phyloP scores from a whole-genome alignment of 768 basidiomycete genomes.

The Mycena indigotica region DNA sequence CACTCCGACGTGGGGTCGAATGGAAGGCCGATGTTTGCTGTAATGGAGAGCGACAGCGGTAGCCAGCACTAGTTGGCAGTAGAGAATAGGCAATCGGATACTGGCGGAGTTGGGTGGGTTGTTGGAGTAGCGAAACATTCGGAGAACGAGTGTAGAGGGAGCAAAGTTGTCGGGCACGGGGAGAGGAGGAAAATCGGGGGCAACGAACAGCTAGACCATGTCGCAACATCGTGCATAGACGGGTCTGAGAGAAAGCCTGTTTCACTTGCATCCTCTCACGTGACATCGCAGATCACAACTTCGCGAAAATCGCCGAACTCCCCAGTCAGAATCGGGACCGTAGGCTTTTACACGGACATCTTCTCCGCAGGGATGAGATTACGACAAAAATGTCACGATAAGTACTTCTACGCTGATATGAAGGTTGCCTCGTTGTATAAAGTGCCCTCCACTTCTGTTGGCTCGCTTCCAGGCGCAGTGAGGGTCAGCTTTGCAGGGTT shows the following conservation, averaged over 20 bases:
- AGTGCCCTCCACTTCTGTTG: conserved; percentile 60
- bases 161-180: conserved; percentile 17
- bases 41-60: not conserved
- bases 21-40: conserved; percentile 38
- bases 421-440: conserved; percentile 92
- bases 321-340: not conserved
- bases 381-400: conserved; percentile 1
- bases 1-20: conserved; percentile 37
- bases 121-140: not conserved
- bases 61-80: conserved; percentile 17
- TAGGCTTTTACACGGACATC: not conserved
- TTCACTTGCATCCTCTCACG: not conserved
- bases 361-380: conserved; percentile 11
- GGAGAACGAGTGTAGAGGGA: conserved; percentile 15
- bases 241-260: not conserved
- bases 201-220: conserved; percentile 39
- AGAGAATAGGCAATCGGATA: conserved; percentile 17
- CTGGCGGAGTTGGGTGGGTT: conserved; percentile 11
- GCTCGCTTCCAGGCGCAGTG: conserved; percentile 43
- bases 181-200: conserved; percentile 18
- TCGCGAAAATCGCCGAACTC: not conserved
- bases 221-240: conserved; percentile 63
- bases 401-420: conserved; percentile 53
- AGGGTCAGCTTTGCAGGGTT: conserved; percentile 49
- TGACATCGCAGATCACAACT: not conserved